Conservation (phyloP, 75 land plant genomes). For the Pinus taeda region DNA sequence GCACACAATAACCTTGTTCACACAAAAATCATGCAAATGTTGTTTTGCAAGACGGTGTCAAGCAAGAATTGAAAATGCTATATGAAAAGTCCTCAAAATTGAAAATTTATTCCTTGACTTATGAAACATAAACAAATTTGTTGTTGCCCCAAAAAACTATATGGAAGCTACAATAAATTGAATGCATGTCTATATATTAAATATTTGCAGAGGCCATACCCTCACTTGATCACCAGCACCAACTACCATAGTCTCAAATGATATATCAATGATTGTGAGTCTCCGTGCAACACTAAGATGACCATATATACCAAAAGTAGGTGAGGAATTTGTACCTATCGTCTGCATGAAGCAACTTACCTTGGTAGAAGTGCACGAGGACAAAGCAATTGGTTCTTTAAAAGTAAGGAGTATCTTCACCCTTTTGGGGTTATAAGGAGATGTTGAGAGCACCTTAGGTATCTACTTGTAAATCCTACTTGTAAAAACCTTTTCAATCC, state of each 20-base stretch:
- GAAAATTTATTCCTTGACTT: background rate
- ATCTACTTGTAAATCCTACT: too few relatives aligned
- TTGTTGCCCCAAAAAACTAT: background rate
- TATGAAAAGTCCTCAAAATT: too few relatives aligned
- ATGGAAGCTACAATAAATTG: background rate
- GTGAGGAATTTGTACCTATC: conserved; percentile 48
- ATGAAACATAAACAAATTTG: background rate
- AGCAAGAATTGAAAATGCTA: too few relatives aligned
- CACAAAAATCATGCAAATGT: too few relatives aligned
- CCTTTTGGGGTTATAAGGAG: too few relatives aligned
- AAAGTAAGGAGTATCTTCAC: conserved; percentile 46
- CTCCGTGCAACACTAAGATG: conserved; percentile 80
- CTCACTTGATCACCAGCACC: conserved; percentile 36
- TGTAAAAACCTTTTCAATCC: too few relatives aligned
- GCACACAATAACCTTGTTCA: too few relatives aligned
- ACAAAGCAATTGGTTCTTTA: conserved; percentile 70
- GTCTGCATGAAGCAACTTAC: background rate
- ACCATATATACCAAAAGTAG: conserved; percentile 36
- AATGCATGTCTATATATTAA: conserved; percentile 20
- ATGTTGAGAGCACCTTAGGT: too few relatives aligned
- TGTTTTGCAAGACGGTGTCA: too few relatives aligned
- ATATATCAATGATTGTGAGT: conserved; percentile 84
- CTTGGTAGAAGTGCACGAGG: conserved; percentile 11
- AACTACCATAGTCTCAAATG: conserved; percentile 56
- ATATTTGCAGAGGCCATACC: conserved; percentile 74